Evolutionary conservation across 1,284 basidiomycete species (phyloP).

Genomic region (Boletus semigastroideus): DNA sequence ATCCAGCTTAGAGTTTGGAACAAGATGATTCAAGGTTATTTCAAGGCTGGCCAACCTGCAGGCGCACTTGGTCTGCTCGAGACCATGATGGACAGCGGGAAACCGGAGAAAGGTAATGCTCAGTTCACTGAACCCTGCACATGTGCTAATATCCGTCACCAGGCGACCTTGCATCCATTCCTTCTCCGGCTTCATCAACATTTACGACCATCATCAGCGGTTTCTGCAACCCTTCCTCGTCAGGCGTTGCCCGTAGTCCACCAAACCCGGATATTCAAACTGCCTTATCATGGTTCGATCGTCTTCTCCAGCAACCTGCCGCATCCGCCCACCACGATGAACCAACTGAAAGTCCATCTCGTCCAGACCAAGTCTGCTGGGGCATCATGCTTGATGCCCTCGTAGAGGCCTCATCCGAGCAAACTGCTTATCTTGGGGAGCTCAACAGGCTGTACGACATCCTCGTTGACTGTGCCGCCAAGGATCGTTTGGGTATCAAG

Average conservation of each 20-base stretch:
- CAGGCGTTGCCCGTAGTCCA: background rate
- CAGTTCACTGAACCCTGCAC: background rate
- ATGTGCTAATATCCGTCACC: background rate
- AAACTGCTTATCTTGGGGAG: slow-evolving; percentile 46
- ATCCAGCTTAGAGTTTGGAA: slow-evolving; percentile 62
- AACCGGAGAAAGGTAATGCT: slow-evolving; percentile 29
- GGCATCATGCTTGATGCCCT: slow-evolving; percentile 53
- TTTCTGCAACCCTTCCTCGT: slow-evolving; percentile 48
- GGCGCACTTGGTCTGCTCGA: slow-evolving; percentile 72
- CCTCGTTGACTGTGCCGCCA: slow-evolving; percentile 35
- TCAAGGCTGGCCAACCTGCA: slow-evolving; percentile 62
- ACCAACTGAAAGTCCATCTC: slow-evolving; percentile 42
- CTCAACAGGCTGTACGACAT: slow-evolving; percentile 53
- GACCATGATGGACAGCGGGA: slow-evolving; percentile 58
- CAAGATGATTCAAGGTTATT: slow-evolving; percentile 74
- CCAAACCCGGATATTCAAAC: slow-evolving; percentile 55
- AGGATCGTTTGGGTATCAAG: slow-evolving; percentile 38
- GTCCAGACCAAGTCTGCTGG: slow-evolving; percentile 56
- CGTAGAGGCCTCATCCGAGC: slow-evolving; percentile 30
- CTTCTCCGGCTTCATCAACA: slow-evolving; percentile 60
- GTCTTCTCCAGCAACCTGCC: slow-evolving; percentile 49
- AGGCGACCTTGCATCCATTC: slow-evolving; percentile 42
- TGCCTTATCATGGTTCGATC: slow-evolving; percentile 72
- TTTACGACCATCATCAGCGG: slow-evolving; percentile 67
- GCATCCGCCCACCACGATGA: slow-evolving; percentile 39